Conservation (phyloP, 2,329 filamentous ascomycete genomes). For the Elsinoe batatas region DNA sequence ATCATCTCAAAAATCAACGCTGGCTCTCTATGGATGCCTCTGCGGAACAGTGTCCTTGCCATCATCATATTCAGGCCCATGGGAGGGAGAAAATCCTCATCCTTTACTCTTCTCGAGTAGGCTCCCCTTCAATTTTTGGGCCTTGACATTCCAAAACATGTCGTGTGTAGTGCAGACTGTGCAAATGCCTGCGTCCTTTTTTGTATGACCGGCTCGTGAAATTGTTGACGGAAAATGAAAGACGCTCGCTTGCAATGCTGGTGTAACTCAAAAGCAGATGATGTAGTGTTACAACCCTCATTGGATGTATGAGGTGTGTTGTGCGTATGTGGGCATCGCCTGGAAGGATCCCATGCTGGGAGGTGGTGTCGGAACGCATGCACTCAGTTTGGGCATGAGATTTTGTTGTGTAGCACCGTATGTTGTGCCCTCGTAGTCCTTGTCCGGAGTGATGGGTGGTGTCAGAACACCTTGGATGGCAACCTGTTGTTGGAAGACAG, state of each 20-base stretch:
- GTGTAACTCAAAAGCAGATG: conserved; percentile 11
- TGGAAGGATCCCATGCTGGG: conserved; percentile 20
- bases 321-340: conserved; percentile 12
- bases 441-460: conserved; percentile 74
- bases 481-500: conserved; percentile 55
- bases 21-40: background rate
- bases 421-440: conserved; percentile 25
- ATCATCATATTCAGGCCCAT: background rate
- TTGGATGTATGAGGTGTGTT: conserved; percentile 15
- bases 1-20: background rate
- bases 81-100: background rate
- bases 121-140: background rate
- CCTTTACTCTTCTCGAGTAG: background rate
- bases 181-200: conserved; percentile 13
- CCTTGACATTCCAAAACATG: conserved; percentile 2
- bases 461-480: conserved; percentile 57
- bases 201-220: conserved; percentile 15
- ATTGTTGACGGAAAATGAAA: conserved; percentile 18
- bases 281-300: conserved; percentile 12
- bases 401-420: conserved; percentile 21
- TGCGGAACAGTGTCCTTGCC: background rate
- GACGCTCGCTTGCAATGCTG: conserved; percentile 24
- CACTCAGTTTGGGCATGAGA: conserved; percentile 19
- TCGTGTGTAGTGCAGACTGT: conserved; percentile 10
- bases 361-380: conserved; percentile 27